Evolutionary conservation across 2,329 filamentous ascomycete species (phyloP).

Genomic region (Tolypocladium tundrense): DNA sequence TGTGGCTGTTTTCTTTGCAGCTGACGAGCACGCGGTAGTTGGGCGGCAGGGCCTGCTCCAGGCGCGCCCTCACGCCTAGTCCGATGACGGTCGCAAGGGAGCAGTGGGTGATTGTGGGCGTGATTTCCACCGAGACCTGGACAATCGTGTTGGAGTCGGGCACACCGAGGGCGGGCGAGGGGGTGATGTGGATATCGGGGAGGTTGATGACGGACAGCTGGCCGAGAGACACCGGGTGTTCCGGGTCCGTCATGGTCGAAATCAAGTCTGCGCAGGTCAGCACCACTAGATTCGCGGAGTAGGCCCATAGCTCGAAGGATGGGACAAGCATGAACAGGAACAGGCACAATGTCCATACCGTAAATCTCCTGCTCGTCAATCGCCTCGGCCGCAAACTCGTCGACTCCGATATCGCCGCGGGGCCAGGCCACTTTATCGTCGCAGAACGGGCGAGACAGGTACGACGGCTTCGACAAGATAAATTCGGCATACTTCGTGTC

Average conservation of each 20-base stretch:
- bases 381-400: conserved; percentile 59
- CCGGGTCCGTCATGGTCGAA: conserved; percentile 87
- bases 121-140: conserved; percentile 78
- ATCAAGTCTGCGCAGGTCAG: conserved; percentile 60
- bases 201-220: conserved; percentile 92
- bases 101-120: conserved; percentile 94
- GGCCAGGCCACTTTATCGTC: conserved; percentile 23
- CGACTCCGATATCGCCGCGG: conserved; percentile 31
- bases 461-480: conserved; percentile 34
- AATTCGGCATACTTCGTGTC: conserved; percentile 37
- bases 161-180: conserved; percentile 22
- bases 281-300: not conserved
- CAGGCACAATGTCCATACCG: conserved; percentile 39
- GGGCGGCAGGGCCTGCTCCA: conserved; percentile 84
- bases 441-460: conserved; percentile 29
- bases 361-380: conserved; percentile 98
- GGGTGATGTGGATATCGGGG: conserved; percentile 74
- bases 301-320: not conserved
- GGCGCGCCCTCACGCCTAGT: conserved; percentile 78
- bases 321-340: not conserved
- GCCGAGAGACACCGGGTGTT: conserved; percentile 89
- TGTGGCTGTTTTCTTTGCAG: conserved; percentile 95
- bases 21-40: conserved; percentile 86
- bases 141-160: conserved; percentile 47
- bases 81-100: conserved; percentile 94